Conservation (phyloP, 352 stramenopile genomes). For the Aphanomyces euteiches region DNA sequence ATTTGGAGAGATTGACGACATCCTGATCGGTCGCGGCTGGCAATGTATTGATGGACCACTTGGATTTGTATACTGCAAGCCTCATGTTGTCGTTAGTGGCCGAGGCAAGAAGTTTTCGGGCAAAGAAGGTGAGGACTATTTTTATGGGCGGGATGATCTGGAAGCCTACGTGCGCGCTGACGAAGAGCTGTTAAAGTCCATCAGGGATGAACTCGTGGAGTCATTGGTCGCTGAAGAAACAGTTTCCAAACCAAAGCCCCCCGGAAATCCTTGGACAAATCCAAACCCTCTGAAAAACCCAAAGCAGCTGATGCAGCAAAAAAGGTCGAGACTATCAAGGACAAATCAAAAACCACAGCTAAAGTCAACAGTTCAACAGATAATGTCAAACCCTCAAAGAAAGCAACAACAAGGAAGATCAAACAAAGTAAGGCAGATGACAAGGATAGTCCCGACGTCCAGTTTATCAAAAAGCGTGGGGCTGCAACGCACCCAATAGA, state of each 20-base stretch:
- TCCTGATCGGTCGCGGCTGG: conserved; percentile 12
- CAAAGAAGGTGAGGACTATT: conserved; percentile 5
- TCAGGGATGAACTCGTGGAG: conserved; percentile 4
- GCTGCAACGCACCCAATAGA: background rate
- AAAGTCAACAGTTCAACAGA: background rate
- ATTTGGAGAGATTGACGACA: conserved; percentile 22
- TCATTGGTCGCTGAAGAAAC: background rate
- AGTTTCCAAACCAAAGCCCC: background rate
- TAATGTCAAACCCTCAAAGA: background rate
- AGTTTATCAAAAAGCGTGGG: background rate
- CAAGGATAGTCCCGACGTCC: too few species aligned
- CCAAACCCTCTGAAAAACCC: too few species aligned
- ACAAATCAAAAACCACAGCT: background rate
- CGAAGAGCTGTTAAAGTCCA: background rate
- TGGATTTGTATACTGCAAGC: conserved; percentile 23
- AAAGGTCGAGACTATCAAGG: background rate
- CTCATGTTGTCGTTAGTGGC: conserved; percentile 11
- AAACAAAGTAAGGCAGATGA: background rate
- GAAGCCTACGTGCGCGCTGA: conserved; percentile 2
- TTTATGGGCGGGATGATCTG: conserved; percentile 8
- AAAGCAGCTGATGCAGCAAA: background rate
- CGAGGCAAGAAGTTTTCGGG: background rate
- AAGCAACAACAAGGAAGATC: background rate
- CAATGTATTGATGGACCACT: conserved; percentile 9
- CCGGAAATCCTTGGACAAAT: too few species aligned